Evolutionary conservation across 202 grass and related monocot genomes (phyloP).

Genomic region (Musa balbisiana): DNA sequence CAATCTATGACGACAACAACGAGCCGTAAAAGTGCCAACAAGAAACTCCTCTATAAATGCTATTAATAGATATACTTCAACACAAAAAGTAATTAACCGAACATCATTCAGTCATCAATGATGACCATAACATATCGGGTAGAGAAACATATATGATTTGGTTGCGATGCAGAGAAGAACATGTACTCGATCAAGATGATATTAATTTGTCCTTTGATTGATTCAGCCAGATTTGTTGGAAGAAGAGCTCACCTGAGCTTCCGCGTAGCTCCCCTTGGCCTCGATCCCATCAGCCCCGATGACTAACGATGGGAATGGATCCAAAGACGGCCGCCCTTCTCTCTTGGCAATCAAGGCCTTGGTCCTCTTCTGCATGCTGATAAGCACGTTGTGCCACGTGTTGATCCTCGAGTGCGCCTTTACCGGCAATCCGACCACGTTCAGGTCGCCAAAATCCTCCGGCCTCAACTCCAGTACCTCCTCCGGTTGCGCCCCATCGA

Average conservation of each 20-base stretch:
- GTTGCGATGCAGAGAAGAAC: neutral
- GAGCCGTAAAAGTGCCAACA: no score
- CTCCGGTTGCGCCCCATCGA: conserved; percentile 62
- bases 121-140: neutral
- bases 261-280: conserved; percentile 73
- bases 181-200: neutral
- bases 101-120: no score
- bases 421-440: conserved; percentile 31
- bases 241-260: conserved; percentile 63
- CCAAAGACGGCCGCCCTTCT: conserved; percentile 44
- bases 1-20: no score
- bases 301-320: conserved; percentile 81
- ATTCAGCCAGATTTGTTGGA: neutral
- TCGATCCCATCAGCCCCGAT: conserved; percentile 49
- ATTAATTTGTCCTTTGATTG: neutral
- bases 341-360: conserved; percentile 42
- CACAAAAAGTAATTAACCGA: no score
- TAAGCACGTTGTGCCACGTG: conserved; percentile 90
- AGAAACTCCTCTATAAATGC: no score
- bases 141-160: neutral
- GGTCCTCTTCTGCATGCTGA: conserved; percentile 87
- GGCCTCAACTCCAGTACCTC: conserved; percentile 58
- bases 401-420: conserved; percentile 48
- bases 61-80: no score
- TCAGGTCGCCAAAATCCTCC: conserved; percentile 52